phyloP scores from a whole-genome alignment of 2,329 filamentous ascomycete species.

The Trichoderma semiorbis region DNA sequence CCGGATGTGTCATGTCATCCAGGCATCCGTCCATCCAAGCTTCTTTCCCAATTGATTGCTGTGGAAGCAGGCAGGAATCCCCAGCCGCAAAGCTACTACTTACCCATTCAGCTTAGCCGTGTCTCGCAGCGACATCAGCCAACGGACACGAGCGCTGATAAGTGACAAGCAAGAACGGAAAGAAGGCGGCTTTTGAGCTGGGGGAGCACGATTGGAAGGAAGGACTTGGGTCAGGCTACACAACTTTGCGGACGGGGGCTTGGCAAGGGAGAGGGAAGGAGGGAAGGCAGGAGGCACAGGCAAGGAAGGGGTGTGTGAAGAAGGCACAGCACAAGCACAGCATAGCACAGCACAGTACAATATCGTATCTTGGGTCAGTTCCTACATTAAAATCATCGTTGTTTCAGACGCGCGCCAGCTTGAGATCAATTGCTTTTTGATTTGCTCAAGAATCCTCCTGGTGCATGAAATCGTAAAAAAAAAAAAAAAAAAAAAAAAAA shows the following conservation, averaged over 20 bases:
- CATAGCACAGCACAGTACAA: not conserved
- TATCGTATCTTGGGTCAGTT: not conserved
- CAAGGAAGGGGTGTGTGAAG: not conserved
- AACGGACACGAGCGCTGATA: not conserved
- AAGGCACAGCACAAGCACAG: too few relatives aligned
- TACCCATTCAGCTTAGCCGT: not conserved
- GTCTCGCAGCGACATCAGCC: not conserved
- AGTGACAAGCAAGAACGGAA: not conserved
- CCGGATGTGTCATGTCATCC: not conserved
- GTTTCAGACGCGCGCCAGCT: not conserved
- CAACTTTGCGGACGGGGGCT: not conserved
- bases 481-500: not conserved
- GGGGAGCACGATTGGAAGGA: constrained; percentile 3
- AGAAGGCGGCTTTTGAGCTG: not conserved
- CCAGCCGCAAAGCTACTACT: not conserved
- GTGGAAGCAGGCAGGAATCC: not conserved
- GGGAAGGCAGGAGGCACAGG: not conserved
- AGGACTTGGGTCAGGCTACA: not conserved
- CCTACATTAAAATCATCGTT: not conserved
- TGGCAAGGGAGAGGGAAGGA: not conserved
- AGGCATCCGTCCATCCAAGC: not conserved
- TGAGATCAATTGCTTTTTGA: not conserved
- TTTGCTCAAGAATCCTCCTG: not conserved
- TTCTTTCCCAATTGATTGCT: not conserved
- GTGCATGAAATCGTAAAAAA: not conserved